phyloP scores from a whole-genome alignment of 129 eudicot genomes.

The Rutidosis leptorrhynchoides region DNA sequence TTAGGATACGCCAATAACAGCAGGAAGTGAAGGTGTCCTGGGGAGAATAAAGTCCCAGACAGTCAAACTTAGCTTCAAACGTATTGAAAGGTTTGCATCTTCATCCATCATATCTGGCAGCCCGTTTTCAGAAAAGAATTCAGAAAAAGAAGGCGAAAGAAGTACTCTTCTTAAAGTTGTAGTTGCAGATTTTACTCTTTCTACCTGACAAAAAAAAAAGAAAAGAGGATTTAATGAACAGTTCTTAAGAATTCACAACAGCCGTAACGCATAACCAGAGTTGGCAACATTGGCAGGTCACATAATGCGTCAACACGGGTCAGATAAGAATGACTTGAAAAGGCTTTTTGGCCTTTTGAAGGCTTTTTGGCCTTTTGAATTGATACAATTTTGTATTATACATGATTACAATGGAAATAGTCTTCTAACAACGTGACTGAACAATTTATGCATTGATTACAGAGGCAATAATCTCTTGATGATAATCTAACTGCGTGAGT shows the following conservation, averaged over 20 bases:
- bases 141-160: constrained; percentile 77
- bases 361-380: no score
- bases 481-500: neutral
- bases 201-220: constrained; percentile 45
- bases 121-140: constrained; percentile 62
- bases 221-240: constrained; percentile 16
- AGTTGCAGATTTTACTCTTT: constrained; percentile 76
- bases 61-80: constrained; percentile 69
- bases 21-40: constrained; percentile 87
- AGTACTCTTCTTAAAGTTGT: constrained; percentile 71
- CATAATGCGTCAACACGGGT: constrained; percentile 1
- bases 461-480: neutral
- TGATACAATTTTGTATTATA: neutral
- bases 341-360: neutral
- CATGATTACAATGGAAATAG: no score
- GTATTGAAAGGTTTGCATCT: constrained; percentile 79
- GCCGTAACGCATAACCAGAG: constrained; percentile 5
- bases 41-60: constrained; percentile 94
- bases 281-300: neutral
- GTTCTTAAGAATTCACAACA: constrained; percentile 5
- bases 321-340: neutral
- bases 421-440: no score
- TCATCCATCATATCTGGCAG: constrained; percentile 89
- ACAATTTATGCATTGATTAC: no score
- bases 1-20: constrained; percentile 97